Evolutionary conservation across 2,329 filamentous ascomycete species (phyloP), one percentile per base, ranked within the genome.

Genomic region (Neopestalotiopsis clavispora): DNA sequence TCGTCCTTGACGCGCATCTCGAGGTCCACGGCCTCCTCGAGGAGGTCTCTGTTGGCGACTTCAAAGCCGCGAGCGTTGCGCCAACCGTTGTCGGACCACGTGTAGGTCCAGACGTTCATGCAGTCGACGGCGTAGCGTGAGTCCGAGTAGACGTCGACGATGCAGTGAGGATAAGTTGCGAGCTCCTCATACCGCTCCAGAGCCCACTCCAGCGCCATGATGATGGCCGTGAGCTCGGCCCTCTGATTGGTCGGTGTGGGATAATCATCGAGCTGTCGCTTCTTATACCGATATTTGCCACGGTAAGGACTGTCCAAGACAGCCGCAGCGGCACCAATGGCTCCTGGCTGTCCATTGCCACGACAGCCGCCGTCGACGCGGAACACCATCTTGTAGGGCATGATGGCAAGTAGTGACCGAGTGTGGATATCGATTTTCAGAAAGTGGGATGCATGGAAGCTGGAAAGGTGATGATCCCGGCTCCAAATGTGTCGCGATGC

Each of bases 181-280:
- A 74, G 69, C n/a, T 70, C 66, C 2, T 70, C 1, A 14, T 70
- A 67, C 38, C 62, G 67, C 28, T 71, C 49, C 65, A 86, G 69
- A 4, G 73, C 60, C 67, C 70, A 66, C 58, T 67, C 40, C 10
- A 69, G 68, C 7, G 63, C 68, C 57, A 67, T 13, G 38, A 66
- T 57, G 14, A 67, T 45, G 42, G 57, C 68, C 4, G 23, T 42
- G 17, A 69, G 30, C 65, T 69, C 68, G 4, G 68, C 64, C 38
- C 64, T 52, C 52, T 69, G 64, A 56, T 67, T 69, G 34, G 63
- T 69, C 1, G 67, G 67, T 65, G 69, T 73, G 30, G n/a, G 20
- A 38, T 52, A 42, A 38, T n/a, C 38, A 17, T 3, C 32, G 12
- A 38, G 28, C 23, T 63, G 12, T 13, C 20, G 17, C 5, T 30